A percentile compares a stretch with the other conserved stretches of the same genome.
phyloP scores from a whole-genome alignment of 75 land plant species.

The Picea glauca region DNA sequence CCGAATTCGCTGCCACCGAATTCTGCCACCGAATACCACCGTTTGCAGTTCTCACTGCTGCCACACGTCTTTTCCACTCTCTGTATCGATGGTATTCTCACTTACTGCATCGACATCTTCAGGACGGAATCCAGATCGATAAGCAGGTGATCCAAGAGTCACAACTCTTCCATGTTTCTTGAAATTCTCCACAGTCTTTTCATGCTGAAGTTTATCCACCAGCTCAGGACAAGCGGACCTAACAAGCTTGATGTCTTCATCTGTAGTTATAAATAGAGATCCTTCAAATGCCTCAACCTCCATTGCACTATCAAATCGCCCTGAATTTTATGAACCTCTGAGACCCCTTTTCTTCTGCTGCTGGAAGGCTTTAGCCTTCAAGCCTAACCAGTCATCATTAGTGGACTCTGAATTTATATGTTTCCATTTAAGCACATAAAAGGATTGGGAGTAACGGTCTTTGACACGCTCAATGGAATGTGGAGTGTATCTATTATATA shows the following conservation, averaged over 20 bases:
- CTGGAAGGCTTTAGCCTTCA: conserved; percentile 11
- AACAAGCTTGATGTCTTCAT: conserved; percentile 75
- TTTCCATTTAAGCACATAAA: conserved; percentile 76
- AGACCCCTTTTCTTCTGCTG: conserved; percentile 4
- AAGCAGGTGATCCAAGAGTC: no score
- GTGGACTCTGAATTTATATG: conserved; percentile 5
- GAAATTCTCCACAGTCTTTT: conserved; percentile 19
- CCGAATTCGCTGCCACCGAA: no score
- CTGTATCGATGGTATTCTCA: no score
- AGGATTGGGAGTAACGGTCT: conserved; percentile 42
- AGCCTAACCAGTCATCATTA: conserved; percentile 22
- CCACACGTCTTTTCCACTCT: no score
- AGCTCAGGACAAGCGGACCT: conserved; percentile 64
- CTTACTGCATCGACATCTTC: no score
- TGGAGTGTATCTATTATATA: conserved; percentile 58
- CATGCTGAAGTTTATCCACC: conserved; percentile 36
- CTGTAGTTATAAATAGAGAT: conserved; percentile 46
- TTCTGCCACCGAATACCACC: no score
- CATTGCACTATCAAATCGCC: conserved; percentile 18
- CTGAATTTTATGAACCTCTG: conserved; percentile 18
- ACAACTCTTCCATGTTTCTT: no score
- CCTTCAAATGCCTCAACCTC: conserved; percentile 31
- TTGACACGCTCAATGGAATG: conserved; percentile 67
- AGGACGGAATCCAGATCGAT: no score
- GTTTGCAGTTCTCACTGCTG: no score